phyloP scores from a whole-genome alignment of 2,329 filamentous ascomycete genomes.

The Aspergillus proliferans region DNA sequence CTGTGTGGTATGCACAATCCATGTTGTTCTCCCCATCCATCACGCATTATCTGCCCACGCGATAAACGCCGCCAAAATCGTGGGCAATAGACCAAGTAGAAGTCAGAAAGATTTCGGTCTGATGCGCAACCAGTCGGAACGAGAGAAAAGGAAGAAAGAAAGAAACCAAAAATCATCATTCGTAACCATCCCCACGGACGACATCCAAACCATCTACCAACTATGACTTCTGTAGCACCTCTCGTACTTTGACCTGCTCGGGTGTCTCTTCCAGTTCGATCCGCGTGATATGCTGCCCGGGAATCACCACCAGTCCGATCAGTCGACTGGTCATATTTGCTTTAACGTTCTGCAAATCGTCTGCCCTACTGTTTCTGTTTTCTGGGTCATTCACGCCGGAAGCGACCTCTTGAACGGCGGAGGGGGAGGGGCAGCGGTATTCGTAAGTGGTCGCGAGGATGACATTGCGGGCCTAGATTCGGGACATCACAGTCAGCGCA shows the following conservation, averaged over 20 bases:
- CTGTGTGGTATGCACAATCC: background rate
- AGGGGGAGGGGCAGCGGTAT: constrained; percentile 67
- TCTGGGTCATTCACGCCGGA: constrained; percentile 25
- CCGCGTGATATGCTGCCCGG: constrained; percentile 75
- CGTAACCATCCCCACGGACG: background rate
- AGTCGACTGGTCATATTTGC: constrained; percentile 77
- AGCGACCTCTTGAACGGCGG: constrained; percentile 39
- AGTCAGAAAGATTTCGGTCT: background rate
- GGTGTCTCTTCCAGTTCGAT: constrained; percentile 73
- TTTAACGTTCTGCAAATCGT: constrained; percentile 38
- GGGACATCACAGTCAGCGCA: background rate
- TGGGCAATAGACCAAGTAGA: background rate
- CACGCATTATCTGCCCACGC: background rate
- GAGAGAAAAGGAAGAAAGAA: background rate
- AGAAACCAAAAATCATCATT: background rate
- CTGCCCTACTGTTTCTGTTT: constrained; percentile 6
- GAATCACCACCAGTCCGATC: constrained; percentile 83
- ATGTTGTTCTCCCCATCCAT: background rate
- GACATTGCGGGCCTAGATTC: constrained; percentile 70
- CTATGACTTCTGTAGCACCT: constrained; percentile 10
- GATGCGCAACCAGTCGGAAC: background rate
- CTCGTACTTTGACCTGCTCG: constrained; percentile 15
- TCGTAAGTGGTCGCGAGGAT: constrained; percentile 82
- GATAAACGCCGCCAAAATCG: background rate
- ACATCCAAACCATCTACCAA: background rate